phyloP scores from a whole-genome alignment of 1,284 basidiomycete genomes.

The Ustilago curta region DNA sequence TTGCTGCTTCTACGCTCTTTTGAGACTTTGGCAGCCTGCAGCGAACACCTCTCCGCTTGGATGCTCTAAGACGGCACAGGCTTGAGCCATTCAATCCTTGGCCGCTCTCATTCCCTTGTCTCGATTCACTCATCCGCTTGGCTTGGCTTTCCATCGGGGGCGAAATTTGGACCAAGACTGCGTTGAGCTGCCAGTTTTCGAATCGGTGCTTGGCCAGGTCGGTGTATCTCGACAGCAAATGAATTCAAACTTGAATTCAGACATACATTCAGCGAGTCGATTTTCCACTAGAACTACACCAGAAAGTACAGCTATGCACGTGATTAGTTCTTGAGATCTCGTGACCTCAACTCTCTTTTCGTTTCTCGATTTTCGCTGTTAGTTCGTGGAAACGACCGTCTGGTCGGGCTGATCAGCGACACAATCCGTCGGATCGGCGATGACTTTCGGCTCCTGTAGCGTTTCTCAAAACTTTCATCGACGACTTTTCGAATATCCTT shows the following conservation, averaged over 20 bases:
- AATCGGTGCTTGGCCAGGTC: not conserved
- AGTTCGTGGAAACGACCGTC: not conserved
- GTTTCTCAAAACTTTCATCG: not conserved
- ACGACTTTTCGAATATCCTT: not conserved
- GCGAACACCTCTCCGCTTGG: not conserved
- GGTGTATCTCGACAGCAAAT: not conserved
- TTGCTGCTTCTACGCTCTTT: not conserved
- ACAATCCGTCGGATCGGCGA: not conserved
- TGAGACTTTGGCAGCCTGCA: conserved; percentile 1
- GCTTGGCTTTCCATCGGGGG: not conserved
- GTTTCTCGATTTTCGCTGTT: not conserved
- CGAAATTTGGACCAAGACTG: not conserved
- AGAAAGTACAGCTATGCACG: conserved; percentile 22
- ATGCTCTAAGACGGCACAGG: not conserved
- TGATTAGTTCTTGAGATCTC: conserved; percentile 1
- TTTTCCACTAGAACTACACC: not conserved
- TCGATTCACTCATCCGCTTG: not conserved
- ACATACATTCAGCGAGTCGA: not conserved
- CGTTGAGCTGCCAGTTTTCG: conserved; percentile 11
- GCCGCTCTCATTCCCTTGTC: too few relatives aligned
- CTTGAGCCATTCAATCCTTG: not conserved
- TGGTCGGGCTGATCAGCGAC: not conserved
- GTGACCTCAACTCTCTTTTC: not conserved
- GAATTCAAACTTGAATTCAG: not conserved
- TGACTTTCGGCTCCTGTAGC: not conserved